A percentile compares a stretch with the other conserved stretches of the same genome.
Evolutionary conservation across 352 stramenopile species (phyloP).

Genomic region (Phytopythium helicoides): DNA sequence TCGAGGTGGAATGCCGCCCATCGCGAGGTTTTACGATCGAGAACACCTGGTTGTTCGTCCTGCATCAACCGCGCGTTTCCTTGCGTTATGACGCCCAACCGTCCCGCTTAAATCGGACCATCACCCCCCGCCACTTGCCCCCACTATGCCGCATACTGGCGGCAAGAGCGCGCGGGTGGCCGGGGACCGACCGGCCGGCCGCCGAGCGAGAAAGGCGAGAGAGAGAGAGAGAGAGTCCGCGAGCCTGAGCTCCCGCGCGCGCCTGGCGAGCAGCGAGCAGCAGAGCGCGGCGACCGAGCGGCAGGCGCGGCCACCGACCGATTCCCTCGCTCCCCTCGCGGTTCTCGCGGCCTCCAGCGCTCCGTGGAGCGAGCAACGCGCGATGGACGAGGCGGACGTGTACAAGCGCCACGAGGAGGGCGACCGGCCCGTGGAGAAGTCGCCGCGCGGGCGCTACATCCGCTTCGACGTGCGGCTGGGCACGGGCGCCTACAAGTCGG

Average conservation of each 20-base stretch:
- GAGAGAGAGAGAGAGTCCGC: background rate
- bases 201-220: background rate
- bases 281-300: background rate
- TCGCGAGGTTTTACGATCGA: too few relatives aligned
- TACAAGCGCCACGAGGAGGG: slow-evolving; percentile 68
- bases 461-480: slow-evolving; percentile 84
- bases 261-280: too few relatives aligned
- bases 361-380: too few relatives aligned
- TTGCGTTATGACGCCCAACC: too few relatives aligned
- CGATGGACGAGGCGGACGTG: slow-evolving; percentile 65
- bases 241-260: too few relatives aligned
- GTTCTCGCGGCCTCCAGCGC: background rate
- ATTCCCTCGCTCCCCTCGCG: background rate
- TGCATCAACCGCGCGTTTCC: too few relatives aligned
- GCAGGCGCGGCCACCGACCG: background rate
- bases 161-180: background rate
- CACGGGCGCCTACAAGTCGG: slow-evolving; percentile 87
- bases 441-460: slow-evolving; percentile 81
- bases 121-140: background rate
- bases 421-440: slow-evolving; percentile 74
- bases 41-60: too few relatives aligned
- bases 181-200: background rate
- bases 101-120: too few relatives aligned
- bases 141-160: background rate
- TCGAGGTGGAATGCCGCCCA: too few relatives aligned